Base-by-base conservation (phyloP, 345 rosid species). In the Erysimum cheiranthoides region DNA sequence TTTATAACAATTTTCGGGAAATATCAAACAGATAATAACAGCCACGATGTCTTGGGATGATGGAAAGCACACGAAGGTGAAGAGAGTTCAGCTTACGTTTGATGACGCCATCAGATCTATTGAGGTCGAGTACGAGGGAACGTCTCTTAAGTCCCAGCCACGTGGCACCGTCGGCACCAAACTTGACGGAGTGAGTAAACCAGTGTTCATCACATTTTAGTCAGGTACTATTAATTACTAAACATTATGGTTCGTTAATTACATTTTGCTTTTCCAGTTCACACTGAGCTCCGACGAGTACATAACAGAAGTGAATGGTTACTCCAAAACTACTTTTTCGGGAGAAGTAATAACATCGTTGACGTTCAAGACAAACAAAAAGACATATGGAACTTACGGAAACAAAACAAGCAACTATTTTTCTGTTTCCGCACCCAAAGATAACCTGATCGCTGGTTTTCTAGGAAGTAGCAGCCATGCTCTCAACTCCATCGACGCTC, bases 51-150 rank as follows among this genome's bases (percentile, higher is more conserved):
- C 73, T 67, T 75, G 79, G 79, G 79, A 75, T 18, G 79, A 75
- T 61, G 79, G 79, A 67, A 75, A 60, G 34, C 73, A 75, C 73
- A 0, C 61, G 17, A 75, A 75, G 61, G 79, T 75, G 53, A 67
- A 67, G 46, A 36, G 12, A 8, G 61, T 66, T 17, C 21, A 47
- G 53, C 51, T 75, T 0, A 75, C 73, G 17, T 59, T 31, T 35
- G 79, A 59, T 49, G 73, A 67, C 21, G 79, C 39, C 54, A 75
- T 75, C 68, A 67, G 12, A 2, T 75, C 73, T 31, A 68, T 75
- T 16, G 36, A 75, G 53, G 73, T 67, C 3, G 79, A 59, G 2
- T 67, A 75, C 52, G 35, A 59, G 17, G 79, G 68, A 12, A 38
- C 67, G 40, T 27, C 25, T 18, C 27, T 47, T 10, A 6, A 35